Evolutionary conservation across 257 asterid genomes (phyloP), one percentile per base, ranked within the genome.

Genomic region (Capsicum chinense): DNA sequence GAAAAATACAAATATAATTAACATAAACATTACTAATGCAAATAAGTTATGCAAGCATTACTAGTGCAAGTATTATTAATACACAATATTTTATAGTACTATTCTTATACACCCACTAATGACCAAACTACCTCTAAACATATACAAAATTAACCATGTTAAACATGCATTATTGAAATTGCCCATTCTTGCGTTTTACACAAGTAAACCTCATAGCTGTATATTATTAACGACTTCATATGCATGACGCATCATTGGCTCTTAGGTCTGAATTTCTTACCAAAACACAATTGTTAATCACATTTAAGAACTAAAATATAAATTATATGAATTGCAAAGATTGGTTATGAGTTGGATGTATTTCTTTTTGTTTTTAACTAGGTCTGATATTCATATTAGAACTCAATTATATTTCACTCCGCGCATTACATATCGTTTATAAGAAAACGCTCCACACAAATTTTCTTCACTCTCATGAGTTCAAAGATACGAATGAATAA

Each of bases 251-350:
- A 74, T 6, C 59, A 74, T 74, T 50, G 81, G 21, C 47, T 74
- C 19, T 50, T 52, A 74, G 17, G 26, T 26, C 21, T 13, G 17
- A 76, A 50, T 13, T 74, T 52, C 81, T 37, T 76, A 52, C 81
- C 81, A 52, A 52, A 52, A 21, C 81, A 76, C 81, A 76, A 7
- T 7, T 21, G 47, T 76, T 74, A 21, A 50, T 74, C 62, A 74
- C 19, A 21, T 19, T 74, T 21, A 6, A 21, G 7, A 71, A 37
- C 7, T 14, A 12, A 67, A 37, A 67, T 14, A 15, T 14, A 37
- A 68, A 37, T 14, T 26, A 26, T 44, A 68, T 68, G 26, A 68
- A 68, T 37, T 37, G 7, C 26, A 14, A 37, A 21, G 26, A 7
- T 37, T 15, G 21, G 71, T 62, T 21, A 62, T 3, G 14, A 62